These are phyloP conservation scores for Mariannaea sp. DNA, from an alignment of 2,329 filamentous ascomycete species.

Conservation along the genomic window DNA sequence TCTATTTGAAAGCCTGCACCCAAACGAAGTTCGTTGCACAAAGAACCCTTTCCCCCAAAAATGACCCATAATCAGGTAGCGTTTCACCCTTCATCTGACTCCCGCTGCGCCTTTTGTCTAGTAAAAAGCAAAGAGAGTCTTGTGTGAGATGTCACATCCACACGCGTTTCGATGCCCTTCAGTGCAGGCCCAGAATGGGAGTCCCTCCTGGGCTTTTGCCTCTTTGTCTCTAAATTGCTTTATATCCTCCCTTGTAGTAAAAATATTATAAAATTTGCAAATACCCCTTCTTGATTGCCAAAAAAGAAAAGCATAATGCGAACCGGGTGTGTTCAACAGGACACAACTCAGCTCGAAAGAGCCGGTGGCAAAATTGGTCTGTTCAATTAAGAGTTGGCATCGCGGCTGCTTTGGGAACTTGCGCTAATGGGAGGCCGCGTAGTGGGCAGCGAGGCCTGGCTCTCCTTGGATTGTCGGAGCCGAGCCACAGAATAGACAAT, in stretches of 20 bases:
- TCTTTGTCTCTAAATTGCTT: background rate
- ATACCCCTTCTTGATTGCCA: background rate
- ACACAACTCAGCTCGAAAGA: background rate
- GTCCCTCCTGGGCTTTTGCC: background rate
- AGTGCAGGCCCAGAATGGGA: slow-evolving; percentile 18
- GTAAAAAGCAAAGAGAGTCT: slow-evolving; percentile 7
- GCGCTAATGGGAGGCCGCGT: slow-evolving; percentile 76
- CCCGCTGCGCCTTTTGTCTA: slow-evolving; percentile 21
- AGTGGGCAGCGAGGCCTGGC: slow-evolving; percentile 70
- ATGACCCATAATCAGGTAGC: background rate
- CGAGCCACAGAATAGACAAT: slow-evolving; percentile 74
- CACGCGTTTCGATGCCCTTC: slow-evolving; percentile 24
- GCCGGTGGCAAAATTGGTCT: too few species aligned
- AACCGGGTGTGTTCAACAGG: background rate
- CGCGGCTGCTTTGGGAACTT: slow-evolving; percentile 87
- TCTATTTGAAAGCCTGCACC: background rate
- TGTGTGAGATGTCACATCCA: background rate
- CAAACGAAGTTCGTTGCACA: slow-evolving; percentile 4
- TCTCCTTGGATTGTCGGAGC: slow-evolving; percentile 74
- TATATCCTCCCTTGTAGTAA: background rate
- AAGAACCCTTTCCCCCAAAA: background rate
- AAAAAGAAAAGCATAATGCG: background rate
- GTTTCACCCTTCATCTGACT: slow-evolving; percentile 15
- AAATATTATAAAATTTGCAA: background rate
- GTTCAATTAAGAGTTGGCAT: slow-evolving; percentile 63